Evolutionary conservation across 257 asterid species (phyloP).

Genomic region (Scutellaria galericulata): DNA sequence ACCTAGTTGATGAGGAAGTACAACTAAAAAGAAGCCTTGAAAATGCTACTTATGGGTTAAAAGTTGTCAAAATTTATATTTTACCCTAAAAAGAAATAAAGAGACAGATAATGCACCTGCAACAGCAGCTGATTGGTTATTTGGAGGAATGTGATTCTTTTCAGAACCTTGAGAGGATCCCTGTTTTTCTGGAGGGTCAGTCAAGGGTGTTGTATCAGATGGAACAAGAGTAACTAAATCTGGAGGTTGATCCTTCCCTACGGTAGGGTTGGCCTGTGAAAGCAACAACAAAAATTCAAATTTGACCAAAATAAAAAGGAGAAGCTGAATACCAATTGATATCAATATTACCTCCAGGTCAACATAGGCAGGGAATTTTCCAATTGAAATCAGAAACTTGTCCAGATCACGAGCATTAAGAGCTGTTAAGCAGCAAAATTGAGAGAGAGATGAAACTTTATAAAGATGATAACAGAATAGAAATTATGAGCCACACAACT

Average conservation of each 20-base stretch:
- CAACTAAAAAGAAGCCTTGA: neutral
- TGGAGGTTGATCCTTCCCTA: slow-evolving; percentile 98
- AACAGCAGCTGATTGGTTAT: slow-evolving; percentile 43
- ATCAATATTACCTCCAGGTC: slow-evolving; percentile 81
- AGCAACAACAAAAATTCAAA: slow-evolving; percentile 22
- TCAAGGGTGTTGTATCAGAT: slow-evolving; percentile 56
- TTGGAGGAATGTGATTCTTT: slow-evolving; percentile 40
- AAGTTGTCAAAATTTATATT: slow-evolving; percentile 4
- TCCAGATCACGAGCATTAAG: slow-evolving; percentile 71
- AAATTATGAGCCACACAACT: slow-evolving; percentile 11
- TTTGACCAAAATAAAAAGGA: slow-evolving; percentile 10
- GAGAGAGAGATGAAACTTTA: slow-evolving; percentile 22
- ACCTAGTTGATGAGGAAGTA: slow-evolving; percentile 12
- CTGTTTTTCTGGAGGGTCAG: slow-evolving; percentile 46
- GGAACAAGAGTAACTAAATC: slow-evolving; percentile 88
- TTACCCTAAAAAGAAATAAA: neutral
- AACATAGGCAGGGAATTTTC: slow-evolving; percentile 69
- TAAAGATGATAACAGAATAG: slow-evolving; percentile 18
- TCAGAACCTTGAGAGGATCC: slow-evolving; percentile 46
- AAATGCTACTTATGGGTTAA: neutral
- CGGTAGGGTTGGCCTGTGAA: slow-evolving; percentile 77
- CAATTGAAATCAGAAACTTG: slow-evolving; percentile 81
- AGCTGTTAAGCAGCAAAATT: slow-evolving; percentile 53
- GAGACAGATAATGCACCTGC: slow-evolving; percentile 45
- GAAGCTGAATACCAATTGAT: slow-evolving; percentile 11